phyloP scores from a whole-genome alignment of 2,329 filamentous ascomycete genomes.

The Fusarium sp. region DNA sequence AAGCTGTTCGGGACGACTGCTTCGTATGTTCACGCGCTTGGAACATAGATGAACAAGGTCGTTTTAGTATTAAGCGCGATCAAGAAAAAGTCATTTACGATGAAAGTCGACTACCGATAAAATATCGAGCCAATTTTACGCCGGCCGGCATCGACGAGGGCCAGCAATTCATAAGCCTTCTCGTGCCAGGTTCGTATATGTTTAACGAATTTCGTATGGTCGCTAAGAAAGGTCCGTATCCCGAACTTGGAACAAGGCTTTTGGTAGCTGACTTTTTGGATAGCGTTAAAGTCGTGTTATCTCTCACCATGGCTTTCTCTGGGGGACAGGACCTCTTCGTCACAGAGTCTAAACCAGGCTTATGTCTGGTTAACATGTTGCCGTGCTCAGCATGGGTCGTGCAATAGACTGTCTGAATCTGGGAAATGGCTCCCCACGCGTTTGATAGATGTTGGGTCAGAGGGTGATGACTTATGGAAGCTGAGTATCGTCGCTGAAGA shows the following conservation, averaged over 20 bases:
- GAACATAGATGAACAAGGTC: background rate
- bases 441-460: background rate
- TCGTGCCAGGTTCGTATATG: too few species aligned
- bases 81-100: background rate
- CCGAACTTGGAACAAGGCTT: background rate
- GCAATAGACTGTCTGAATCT: background rate
- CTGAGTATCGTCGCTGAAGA: background rate
- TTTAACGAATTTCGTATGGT: too few species aligned
- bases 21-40: background rate
- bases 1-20: background rate
- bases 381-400: background rate
- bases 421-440: background rate
- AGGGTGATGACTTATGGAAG: background rate
- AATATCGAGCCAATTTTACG: background rate
- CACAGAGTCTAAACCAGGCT: background rate
- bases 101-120: background rate
- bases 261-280: background rate
- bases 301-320: background rate
- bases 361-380: background rate
- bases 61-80: background rate
- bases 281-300: background rate
- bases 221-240: background rate
- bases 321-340: background rate
- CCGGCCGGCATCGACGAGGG: too few species aligned
- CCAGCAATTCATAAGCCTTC: too few species aligned